These are phyloP conservation scores for Zymoseptoria passerinii DNA, from an alignment of 2,329 filamentous ascomycete species.

Conservation along the genomic window DNA sequence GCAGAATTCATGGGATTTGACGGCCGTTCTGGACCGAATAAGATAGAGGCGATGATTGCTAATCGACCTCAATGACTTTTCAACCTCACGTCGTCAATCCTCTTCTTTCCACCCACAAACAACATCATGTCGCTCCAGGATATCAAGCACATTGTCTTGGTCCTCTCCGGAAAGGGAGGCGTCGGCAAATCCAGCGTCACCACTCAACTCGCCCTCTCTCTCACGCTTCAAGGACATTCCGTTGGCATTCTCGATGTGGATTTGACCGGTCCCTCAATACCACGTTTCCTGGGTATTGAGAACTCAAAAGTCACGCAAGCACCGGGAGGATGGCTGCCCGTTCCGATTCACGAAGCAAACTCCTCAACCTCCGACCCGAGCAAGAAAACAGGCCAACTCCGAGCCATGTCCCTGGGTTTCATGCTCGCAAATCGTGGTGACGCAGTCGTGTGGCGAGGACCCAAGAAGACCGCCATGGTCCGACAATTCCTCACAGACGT, in stretches of 20 bases:
- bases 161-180: conserved; percentile 92
- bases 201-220: conserved; percentile 83
- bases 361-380: conserved; percentile 8
- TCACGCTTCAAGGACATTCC: conserved; percentile 74
- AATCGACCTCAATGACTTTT: background rate
- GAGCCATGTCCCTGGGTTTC: conserved; percentile 91
- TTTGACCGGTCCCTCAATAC: conserved; percentile 91
- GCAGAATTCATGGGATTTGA: background rate
- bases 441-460: conserved; percentile 93
- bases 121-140: conserved; percentile 55
- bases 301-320: conserved; percentile 82
- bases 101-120: background rate
- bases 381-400: conserved; percentile 51
- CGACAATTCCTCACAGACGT: conserved; percentile 91
- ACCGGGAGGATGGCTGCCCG: conserved; percentile 84
- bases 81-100: background rate
- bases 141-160: conserved; percentile 70
- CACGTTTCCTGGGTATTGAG: conserved; percentile 87
- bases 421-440: conserved; percentile 74
- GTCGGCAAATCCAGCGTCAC: conserved; percentile 98
- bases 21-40: background rate
- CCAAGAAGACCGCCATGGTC: conserved; percentile 99
- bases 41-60: background rate
- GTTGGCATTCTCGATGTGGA: conserved; percentile 96
- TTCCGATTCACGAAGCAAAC: conserved; percentile 62